Evolutionary conservation across 257 asterid species (phyloP).

Genomic region (Penstemon eatonii): DNA sequence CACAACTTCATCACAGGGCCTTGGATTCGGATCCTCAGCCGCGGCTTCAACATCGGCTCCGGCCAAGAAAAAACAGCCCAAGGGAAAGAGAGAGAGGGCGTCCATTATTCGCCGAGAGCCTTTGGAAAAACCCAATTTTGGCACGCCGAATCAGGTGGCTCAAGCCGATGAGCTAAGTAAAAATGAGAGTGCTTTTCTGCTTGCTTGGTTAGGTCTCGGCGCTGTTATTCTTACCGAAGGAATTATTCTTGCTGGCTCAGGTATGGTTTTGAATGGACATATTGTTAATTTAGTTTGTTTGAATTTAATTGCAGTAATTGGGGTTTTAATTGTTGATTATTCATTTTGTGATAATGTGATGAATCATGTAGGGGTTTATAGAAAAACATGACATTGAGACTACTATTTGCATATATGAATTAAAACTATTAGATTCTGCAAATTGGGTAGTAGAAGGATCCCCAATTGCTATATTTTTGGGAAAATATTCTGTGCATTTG

Average conservation of each 20-base stretch:
- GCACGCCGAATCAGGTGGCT: conserved; percentile 49
- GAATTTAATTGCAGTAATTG: conserved; percentile 1
- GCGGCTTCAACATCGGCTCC: conserved; percentile 30
- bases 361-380: too few relatives aligned
- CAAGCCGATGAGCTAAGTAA: conserved; percentile 50
- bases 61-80: conserved; percentile 56
- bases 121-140: conserved; percentile 52
- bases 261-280: conserved; percentile 28
- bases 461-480: background rate
- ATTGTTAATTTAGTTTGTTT: conserved; percentile 7
- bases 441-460: conserved; percentile 9
- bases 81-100: conserved; percentile 61
- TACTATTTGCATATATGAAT: background rate
- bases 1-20: conserved; percentile 39
- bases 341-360: background rate
- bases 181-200: conserved; percentile 82
- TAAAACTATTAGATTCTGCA: background rate
- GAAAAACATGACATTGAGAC: background rate
- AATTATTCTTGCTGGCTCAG: conserved; percentile 82
- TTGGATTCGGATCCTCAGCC: conserved; percentile 70
- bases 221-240: conserved; percentile 69
- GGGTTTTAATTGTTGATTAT: background rate
- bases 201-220: conserved; percentile 92
- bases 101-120: conserved; percentile 73
- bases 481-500: too few relatives aligned